Percentiles rank a stretch among this genome's conserved stretches.
Evolutionary conservation across 495 filamentous ascomycete genomes (phyloP).

Genomic region (Talaromyces thailandensis): DNA sequence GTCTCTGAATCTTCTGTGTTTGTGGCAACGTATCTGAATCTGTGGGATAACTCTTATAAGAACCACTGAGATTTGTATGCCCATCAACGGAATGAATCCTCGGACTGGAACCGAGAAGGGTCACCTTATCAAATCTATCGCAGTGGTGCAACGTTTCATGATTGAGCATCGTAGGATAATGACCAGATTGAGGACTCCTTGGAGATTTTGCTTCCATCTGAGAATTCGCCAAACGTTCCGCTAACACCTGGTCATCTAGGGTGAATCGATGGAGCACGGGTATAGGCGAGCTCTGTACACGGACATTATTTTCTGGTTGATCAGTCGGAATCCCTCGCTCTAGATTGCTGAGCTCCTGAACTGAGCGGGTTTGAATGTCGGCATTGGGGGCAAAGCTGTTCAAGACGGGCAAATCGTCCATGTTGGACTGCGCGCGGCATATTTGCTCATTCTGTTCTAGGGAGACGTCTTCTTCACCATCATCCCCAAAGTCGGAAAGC

Average conservation of each 20-base stretch:
- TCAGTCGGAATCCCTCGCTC: neutral
- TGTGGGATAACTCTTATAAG: neutral
- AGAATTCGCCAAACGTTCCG: neutral
- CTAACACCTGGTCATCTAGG: constrained; percentile 6
- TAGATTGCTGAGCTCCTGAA: neutral
- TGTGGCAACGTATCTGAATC: constrained; percentile 4
- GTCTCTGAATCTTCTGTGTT: constrained; percentile 2
- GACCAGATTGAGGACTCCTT: neutral
- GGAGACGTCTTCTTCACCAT: neutral
- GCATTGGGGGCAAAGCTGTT: neutral
- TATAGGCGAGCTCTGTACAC: neutral
- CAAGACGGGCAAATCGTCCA: neutral
- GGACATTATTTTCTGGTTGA: neutral
- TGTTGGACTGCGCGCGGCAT: neutral
- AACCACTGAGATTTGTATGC: neutral
- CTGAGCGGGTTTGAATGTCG: neutral
- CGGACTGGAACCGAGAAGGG: neutral
- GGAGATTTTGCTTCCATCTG: neutral
- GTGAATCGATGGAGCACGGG: constrained; percentile 6
- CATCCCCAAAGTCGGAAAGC: neutral
- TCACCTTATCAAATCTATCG: neutral
- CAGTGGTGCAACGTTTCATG: neutral
- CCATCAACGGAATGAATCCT: neutral
- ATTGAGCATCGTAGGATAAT: neutral
- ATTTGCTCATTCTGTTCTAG: neutral